Evolutionary conservation across 305 asterid genomes (phyloP).

Genomic region (Fraxinus paxiana): DNA sequence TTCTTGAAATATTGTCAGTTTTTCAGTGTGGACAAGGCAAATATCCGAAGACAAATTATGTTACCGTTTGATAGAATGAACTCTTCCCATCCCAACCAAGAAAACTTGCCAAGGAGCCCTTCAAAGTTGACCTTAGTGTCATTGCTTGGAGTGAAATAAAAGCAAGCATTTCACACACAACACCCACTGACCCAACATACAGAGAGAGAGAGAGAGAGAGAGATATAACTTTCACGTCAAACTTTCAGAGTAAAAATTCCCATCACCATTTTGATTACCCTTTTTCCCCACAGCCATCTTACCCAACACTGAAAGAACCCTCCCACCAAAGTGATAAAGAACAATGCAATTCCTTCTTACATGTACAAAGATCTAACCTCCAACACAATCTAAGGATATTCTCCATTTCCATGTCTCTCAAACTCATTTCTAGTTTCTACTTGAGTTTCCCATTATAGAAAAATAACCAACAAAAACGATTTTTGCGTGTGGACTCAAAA

Average conservation of each 20-base stretch:
- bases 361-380: slow-evolving; percentile 12
- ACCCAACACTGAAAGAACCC: slow-evolving; percentile 44
- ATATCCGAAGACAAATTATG: background rate
- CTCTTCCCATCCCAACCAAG: no score
- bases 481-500: background rate
- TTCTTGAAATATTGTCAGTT: background rate
- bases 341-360: slow-evolving; percentile 13
- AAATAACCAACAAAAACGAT: background rate
- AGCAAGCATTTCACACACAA: slow-evolving; percentile 18
- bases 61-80: background rate
- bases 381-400: slow-evolving; percentile 25
- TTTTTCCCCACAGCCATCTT: slow-evolving; percentile 23
- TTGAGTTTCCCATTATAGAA: background rate
- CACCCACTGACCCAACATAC: background rate
- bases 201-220: background rate
- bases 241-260: slow-evolving; percentile 23
- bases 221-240: slow-evolving; percentile 42
- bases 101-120: no score
- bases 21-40: background rate
- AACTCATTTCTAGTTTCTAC: background rate
- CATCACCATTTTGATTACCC: slow-evolving; percentile 9
- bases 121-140: background rate
- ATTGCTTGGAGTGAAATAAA: slow-evolving; percentile 54
- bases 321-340: slow-evolving; percentile 33
- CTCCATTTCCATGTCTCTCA: slow-evolving; percentile 10